Percentiles rank a stretch among this genome's conserved stretches.
These are phyloP conservation scores for Diaporthe longicolla DNA, from an alignment of 2,329 filamentous ascomycete species.

Conservation along the genomic window DNA sequence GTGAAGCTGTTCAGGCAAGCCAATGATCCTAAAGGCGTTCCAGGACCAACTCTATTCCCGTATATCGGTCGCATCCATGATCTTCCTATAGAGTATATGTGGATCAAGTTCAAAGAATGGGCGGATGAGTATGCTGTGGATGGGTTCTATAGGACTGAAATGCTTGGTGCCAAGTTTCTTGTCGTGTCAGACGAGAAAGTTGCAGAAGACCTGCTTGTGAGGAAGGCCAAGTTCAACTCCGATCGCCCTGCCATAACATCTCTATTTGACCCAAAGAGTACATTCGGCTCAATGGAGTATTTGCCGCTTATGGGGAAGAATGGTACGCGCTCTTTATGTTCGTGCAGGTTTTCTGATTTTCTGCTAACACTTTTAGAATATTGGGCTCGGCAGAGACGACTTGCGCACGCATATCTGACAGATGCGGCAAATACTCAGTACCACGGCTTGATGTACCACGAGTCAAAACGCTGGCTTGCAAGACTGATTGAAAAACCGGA, in stretches of 20 bases:
- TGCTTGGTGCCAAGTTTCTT: constrained; percentile 8
- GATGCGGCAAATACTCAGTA: constrained; percentile 1
- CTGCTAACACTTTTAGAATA: not conserved
- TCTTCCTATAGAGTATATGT: constrained; percentile 11
- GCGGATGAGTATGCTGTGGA: not conserved
- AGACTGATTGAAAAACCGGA: not conserved
- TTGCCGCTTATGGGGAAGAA: constrained; percentile 12
- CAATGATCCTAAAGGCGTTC: not conserved
- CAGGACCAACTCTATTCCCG: not conserved
- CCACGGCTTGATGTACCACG: not conserved
- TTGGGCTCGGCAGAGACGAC: constrained; percentile 10
- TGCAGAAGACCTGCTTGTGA: not conserved
- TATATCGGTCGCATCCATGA: constrained; percentile 16
- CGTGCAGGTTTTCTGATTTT: fast-evolving
- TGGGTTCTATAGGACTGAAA: constrained; percentile 6
- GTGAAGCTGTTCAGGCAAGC: constrained; percentile 11
- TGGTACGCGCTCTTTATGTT: not conserved
- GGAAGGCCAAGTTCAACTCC: constrained; percentile 4
- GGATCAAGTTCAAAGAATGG: constrained; percentile 18
- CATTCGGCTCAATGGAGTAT: constrained; percentile 11
- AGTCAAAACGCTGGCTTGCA: constrained; percentile 11
- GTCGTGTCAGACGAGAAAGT: constrained; percentile 15
- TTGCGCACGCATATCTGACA: constrained; percentile 1
- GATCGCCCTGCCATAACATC: constrained; percentile 3
- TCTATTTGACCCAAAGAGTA: not conserved